These are phyloP conservation scores for Didymella exigua DNA, from an alignment of 2,329 filamentous ascomycete species.

Conservation along the genomic window DNA sequence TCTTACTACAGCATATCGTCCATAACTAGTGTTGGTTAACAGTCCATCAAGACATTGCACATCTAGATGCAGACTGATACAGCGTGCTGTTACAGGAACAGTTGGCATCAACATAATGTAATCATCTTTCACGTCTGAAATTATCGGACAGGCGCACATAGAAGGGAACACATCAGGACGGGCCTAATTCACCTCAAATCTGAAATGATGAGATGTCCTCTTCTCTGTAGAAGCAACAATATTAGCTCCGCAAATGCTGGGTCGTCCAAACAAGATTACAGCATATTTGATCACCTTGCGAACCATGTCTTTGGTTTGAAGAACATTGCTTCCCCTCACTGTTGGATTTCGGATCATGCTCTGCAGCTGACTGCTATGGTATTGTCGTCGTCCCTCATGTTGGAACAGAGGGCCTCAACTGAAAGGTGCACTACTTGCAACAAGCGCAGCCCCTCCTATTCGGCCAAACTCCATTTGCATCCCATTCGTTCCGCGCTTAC, in stretches of 20 bases:
- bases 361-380: constrained; percentile 2
- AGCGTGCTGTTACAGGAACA: background rate
- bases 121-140: background rate
- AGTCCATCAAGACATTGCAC: constrained; percentile 4
- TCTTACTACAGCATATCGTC: background rate
- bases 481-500: constrained; percentile 30
- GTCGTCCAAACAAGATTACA: background rate
- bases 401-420: background rate
- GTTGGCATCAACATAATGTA: background rate
- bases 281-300: background rate
- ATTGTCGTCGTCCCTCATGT: constrained; percentile 6
- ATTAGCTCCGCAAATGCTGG: background rate
- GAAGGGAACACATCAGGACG: background rate
- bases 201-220: constrained; percentile 3
- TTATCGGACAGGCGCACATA: constrained; percentile 1
- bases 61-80: constrained; percentile 3
- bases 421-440: background rate
- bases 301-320: background rate
- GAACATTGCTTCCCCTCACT: background rate
- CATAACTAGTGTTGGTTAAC: background rate
- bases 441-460: background rate
- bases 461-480: background rate
- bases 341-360: constrained; percentile 2
- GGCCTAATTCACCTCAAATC: background rate
- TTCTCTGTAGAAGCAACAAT: constrained; percentile 10